Base-by-base conservation (phyloP, 495 filamentous ascomycete species). In the Glarea lozoyensis region DNA sequence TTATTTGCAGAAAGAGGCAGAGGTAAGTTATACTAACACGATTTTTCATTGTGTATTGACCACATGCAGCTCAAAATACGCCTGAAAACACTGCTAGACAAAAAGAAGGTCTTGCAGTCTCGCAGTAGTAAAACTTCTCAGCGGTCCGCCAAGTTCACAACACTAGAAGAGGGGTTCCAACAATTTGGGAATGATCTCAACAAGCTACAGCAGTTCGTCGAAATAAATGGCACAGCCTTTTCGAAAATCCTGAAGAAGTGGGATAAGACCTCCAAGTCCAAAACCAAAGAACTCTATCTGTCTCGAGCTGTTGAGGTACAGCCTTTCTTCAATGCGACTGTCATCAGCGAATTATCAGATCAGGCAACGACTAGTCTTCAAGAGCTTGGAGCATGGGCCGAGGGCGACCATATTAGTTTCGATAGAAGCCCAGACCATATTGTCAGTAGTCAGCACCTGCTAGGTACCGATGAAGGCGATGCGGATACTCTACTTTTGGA, bases 211-310 rank as follows among this genome's bases (percentile, higher is more conserved):
- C 92, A 97, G 73, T 98, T 97, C 57, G 86, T 98, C 38, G 89
- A 96, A 56, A 84, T 96, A 55, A 98, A 97, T 62, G 90, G 89
- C 52, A 94, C 85, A 10, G 92, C 88, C 18, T 93, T 95, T 61
- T 95, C 92, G 16, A 98, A 98, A 61, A 98, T 98, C 33, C 70
- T 98, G 39, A 98, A 98, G 68, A 98, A 98, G 78, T 98, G 92
- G 92, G 92, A 98, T 64, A 98, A 98, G 73, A 94, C 93, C 13
- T 94, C 90, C 43, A 98, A 98, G 75, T 97, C 92, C 41, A 87
- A 88, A 56, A 95, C 89, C 49, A 98, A 98, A 59, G 93, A 97
- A 64, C 70, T 97, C 17, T 97, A 96, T 57, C 80, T 98, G 23
- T 89, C 92, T 10, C 78, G 92, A 13, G 92, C 93, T 10, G 90